Evolutionary conservation across 106 monocot species (phyloP).

Genomic region (Chionographis japonica): DNA sequence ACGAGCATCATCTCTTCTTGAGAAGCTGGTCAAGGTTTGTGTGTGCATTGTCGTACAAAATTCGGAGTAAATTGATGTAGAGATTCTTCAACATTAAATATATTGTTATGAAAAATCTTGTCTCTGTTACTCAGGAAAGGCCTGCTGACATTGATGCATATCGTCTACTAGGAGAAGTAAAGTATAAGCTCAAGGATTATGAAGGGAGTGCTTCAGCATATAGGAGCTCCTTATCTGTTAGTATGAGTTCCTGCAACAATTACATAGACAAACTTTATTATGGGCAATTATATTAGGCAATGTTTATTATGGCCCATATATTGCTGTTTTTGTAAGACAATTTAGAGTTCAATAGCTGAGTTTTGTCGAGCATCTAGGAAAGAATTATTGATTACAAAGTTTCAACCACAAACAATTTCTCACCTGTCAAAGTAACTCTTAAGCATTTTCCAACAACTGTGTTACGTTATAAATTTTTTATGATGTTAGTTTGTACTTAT

Average conservation of each 20-base stretch:
- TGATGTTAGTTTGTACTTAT: constrained; percentile 2
- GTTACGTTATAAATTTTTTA: background rate
- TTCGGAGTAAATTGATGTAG: too few species aligned
- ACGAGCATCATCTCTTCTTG: constrained; percentile 61
- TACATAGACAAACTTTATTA: too few species aligned
- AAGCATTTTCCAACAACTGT: too few species aligned
- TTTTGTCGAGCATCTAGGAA: too few species aligned
- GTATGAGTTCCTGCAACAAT: constrained; percentile 15
- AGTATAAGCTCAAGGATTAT: constrained; percentile 79
- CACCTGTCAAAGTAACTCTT: too few species aligned
- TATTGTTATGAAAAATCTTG: background rate
- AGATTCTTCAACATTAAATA: background rate
- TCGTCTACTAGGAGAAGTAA: constrained; percentile 82
- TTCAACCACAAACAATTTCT: too few species aligned
- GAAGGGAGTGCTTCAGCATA: constrained; percentile 82
- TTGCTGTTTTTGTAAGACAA: too few species aligned
- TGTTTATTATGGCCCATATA: too few species aligned
- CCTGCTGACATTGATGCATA: constrained; percentile 62
- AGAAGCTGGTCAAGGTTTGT: constrained; percentile 68
- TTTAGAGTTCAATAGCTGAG: too few species aligned
- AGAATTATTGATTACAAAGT: too few species aligned
- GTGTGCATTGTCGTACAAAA: background rate
- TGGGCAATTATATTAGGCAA: too few species aligned
- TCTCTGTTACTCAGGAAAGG: constrained; percentile 54
- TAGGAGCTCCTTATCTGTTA: constrained; percentile 69